Percentiles rank a stretch among this genome's conserved stretches.
Evolutionary conservation across 495 filamentous ascomycete genomes (phyloP).

Genomic region (Penicilliopsis zonata): DNA sequence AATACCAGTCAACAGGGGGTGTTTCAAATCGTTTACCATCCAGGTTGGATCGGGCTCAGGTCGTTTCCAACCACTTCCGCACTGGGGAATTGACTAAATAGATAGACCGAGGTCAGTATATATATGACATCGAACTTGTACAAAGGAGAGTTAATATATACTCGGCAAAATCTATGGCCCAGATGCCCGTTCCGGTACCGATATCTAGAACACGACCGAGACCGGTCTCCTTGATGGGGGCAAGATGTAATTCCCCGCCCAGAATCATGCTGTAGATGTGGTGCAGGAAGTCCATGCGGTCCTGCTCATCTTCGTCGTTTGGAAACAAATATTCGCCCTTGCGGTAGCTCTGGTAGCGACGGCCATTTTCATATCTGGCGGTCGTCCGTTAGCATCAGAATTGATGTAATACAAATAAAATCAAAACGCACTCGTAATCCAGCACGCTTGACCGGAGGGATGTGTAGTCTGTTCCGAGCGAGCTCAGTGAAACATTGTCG

Average conservation of each 20-base stretch:
- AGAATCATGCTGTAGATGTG: conserved; percentile 39
- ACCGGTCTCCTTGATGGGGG: conserved; percentile 39
- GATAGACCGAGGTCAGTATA: too few species aligned
- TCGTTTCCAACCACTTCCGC: conserved; percentile 44
- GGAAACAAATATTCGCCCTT: conserved; percentile 23
- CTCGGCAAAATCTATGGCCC: conserved; percentile 53
- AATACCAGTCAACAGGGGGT: too few species aligned
- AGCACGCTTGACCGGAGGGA: too few species aligned
- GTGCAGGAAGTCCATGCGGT: conserved; percentile 57
- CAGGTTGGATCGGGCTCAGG: conserved; percentile 47
- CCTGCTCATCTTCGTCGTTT: conserved; percentile 47
- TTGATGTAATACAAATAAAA: too few species aligned
- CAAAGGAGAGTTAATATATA: conserved; percentile 6
- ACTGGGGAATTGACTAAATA: conserved; percentile 28
- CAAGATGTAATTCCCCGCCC: conserved; percentile 37
- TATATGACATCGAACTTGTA: not conserved
- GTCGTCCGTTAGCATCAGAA: too few species aligned
- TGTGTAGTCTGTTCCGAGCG: too few species aligned
- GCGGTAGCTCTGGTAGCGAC: conserved; percentile 19
- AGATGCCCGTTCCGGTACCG: conserved; percentile 53
- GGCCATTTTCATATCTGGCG: too few species aligned
- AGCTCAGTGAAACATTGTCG: too few species aligned
- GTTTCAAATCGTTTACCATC: too few species aligned
- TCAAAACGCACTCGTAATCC: too few species aligned
- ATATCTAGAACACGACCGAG: conserved; percentile 41